Evolutionary conservation across 768 basidiomycete species (phyloP).

Genomic region (Phanerochaete carnosa): DNA sequence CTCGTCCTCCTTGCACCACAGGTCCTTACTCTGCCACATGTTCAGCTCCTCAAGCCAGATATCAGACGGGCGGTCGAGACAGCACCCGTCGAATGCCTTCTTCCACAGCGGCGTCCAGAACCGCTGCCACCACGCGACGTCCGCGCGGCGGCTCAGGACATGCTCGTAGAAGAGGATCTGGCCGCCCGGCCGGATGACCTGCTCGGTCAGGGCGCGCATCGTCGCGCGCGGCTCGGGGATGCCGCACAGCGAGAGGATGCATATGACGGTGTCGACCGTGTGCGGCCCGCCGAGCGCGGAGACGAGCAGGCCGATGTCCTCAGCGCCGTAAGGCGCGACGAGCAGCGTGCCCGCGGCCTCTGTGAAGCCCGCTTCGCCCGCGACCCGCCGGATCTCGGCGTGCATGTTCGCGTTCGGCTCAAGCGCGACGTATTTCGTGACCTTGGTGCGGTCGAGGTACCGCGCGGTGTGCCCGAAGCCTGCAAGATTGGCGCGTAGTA

Average conservation of each 20-base stretch:
- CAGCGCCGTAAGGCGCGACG: slow-evolving; percentile 62
- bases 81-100: slow-evolving; percentile 53
- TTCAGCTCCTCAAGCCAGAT: slow-evolving; percentile 3
- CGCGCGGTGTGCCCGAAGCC: slow-evolving; percentile 61
- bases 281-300: slow-evolving; percentile 33
- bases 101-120: slow-evolving; percentile 74
- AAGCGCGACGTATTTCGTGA: slow-evolving; percentile 65
- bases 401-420: slow-evolving; percentile 35
- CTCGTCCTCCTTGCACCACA: slow-evolving; percentile 8
- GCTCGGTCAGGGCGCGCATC: slow-evolving; percentile 41
- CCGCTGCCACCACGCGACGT: slow-evolving; percentile 69
- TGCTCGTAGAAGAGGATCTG: slow-evolving; percentile 70
- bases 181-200: slow-evolving; percentile 63
- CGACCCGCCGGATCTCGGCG: slow-evolving; percentile 43
- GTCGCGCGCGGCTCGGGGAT: slow-evolving; percentile 53
- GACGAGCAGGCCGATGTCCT: slow-evolving; percentile 49
- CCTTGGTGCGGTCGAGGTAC: slow-evolving; percentile 53
- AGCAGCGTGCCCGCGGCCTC: slow-evolving; percentile 51
- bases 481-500: slow-evolving; percentile 19
- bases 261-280: slow-evolving; percentile 58
- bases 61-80: slow-evolving; percentile 50
- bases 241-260: slow-evolving; percentile 64
- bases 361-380: slow-evolving; percentile 47
- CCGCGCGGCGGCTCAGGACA: slow-evolving; percentile 47
- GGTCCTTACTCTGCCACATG: slow-evolving; percentile 4